A percentile compares a stretch with the other conserved stretches of the same genome.
Conservation (phyloP, 179 eudicot species). For the Actinidia polygama region DNA sequence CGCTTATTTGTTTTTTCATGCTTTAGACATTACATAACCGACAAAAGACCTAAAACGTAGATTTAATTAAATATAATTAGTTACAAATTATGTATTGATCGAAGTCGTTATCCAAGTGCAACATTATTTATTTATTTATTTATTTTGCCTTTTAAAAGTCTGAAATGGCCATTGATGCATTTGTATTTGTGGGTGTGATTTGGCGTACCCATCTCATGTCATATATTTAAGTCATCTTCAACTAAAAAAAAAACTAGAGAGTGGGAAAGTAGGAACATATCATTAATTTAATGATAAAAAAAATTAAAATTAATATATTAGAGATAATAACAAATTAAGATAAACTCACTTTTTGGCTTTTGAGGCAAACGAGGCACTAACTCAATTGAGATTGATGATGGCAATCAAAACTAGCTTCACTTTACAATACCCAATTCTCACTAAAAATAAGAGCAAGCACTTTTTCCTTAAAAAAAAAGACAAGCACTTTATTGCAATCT, state of each 20-base stretch:
- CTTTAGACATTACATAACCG: background rate
- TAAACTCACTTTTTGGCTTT: constrained; percentile 20
- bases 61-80: background rate
- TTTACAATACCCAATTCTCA: too few species aligned
- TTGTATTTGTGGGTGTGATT: constrained; percentile 14
- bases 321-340: constrained; percentile 24
- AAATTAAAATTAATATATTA: background rate
- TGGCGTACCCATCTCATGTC: constrained; percentile 30
- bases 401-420: constrained; percentile 13
- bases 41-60: background rate
- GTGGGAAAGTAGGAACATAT: constrained; percentile 21
- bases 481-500: constrained; percentile 3
- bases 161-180: background rate
- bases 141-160: too few species aligned
- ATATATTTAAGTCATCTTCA: constrained; percentile 34
- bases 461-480: too few species aligned
- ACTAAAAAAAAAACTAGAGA: constrained; percentile 26
- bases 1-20: too few species aligned
- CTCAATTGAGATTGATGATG: constrained; percentile 15
- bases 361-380: constrained; percentile 15
- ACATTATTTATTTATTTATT: background rate
- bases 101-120: background rate
- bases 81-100: background rate
- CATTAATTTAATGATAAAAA: background rate
- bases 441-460: too few species aligned